Conservation (phyloP, 768 basidiomycete species). For the Xerocomus spinulosus region DNA sequence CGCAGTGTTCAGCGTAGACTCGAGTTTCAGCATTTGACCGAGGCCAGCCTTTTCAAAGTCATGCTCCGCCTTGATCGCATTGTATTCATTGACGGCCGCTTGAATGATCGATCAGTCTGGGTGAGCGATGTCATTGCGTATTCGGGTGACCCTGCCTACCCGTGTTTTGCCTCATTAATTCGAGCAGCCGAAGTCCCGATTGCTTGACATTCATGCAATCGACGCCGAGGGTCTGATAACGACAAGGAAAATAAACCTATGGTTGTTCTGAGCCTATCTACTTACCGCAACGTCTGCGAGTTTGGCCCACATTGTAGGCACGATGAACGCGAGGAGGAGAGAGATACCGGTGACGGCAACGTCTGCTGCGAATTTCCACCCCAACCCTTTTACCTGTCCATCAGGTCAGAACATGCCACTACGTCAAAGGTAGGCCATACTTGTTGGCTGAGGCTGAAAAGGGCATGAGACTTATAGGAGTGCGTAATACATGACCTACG, state of each 20-base stretch:
- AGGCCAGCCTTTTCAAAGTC: slow-evolving; percentile 13
- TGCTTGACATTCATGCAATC: slow-evolving; percentile 4
- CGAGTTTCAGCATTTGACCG: slow-evolving; percentile 12
- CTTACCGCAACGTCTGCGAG: slow-evolving; percentile 6
- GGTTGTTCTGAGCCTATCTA: too few species aligned
- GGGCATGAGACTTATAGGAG: background rate
- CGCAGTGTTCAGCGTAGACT: slow-evolving; percentile 8
- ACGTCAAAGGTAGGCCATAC: background rate
- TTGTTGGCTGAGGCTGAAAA: slow-evolving; percentile 14
- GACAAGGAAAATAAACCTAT: background rate
- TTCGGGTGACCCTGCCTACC: slow-evolving; percentile 7
- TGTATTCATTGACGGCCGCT: slow-evolving; percentile 11
- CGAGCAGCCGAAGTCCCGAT: slow-evolving; percentile 6
- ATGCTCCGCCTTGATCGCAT: slow-evolving; percentile 5
- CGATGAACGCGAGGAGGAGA: slow-evolving; percentile 11
- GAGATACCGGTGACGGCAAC: slow-evolving; percentile 13
- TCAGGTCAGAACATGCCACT: background rate
- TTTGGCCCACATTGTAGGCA: slow-evolving; percentile 9
- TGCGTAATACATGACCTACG: slow-evolving; percentile 1
- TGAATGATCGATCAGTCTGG: background rate
- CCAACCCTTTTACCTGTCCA: slow-evolving; percentile 16
- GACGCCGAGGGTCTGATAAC: slow-evolving; percentile 1
- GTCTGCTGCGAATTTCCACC: slow-evolving; percentile 14
- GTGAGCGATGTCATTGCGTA: background rate
- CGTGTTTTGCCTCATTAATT: background rate